phyloP scores from a whole-genome alignment of 768 basidiomycete species.

The Tricholoma flavovirens region DNA sequence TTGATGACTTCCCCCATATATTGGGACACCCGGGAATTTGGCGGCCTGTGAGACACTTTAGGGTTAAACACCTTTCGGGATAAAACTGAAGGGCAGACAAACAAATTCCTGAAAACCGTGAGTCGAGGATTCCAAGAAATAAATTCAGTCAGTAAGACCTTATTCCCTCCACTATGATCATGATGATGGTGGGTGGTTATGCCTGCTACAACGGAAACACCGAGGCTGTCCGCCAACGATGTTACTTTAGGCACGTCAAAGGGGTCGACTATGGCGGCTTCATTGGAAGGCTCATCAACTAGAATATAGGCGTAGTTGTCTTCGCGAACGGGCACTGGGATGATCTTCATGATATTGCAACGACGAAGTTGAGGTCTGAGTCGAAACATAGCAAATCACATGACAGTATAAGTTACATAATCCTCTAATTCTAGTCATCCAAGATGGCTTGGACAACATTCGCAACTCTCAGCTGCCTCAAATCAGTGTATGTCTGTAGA shows the following conservation, averaged over 20 bases:
- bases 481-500: slow-evolving; percentile 88
- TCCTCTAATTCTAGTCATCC: slow-evolving; percentile 44
- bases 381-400: slow-evolving; percentile 11
- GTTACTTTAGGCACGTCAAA: slow-evolving; percentile 70
- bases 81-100: slow-evolving; percentile 19
- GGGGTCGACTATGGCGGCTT: slow-evolving; percentile 77
- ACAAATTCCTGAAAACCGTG: slow-evolving; percentile 41
- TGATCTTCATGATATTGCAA: slow-evolving; percentile 53
- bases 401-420: not conserved
- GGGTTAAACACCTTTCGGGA: not conserved
- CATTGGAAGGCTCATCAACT: slow-evolving; percentile 59
- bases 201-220: slow-evolving; percentile 60
- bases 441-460: slow-evolving; percentile 95
- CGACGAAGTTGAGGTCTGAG: slow-evolving; percentile 14
- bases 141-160: slow-evolving; percentile 36
- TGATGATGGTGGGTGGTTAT: slow-evolving; percentile 92
- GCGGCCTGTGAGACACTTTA: slow-evolving; percentile 27
- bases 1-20: slow-evolving; percentile 79
- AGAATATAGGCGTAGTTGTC: slow-evolving; percentile 88
- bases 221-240: slow-evolving; percentile 53
- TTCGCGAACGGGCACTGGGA: slow-evolving; percentile 71
- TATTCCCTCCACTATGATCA: slow-evolving; percentile 87
- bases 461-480: slow-evolving; percentile 82
- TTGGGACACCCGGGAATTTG: slow-evolving; percentile 42
- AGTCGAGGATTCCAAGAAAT: not conserved